These are phyloP conservation scores for Blattamonas nauphoetae DNA, from an alignment of 78 protist genomes.

Conservation along the genomic window DNA sequence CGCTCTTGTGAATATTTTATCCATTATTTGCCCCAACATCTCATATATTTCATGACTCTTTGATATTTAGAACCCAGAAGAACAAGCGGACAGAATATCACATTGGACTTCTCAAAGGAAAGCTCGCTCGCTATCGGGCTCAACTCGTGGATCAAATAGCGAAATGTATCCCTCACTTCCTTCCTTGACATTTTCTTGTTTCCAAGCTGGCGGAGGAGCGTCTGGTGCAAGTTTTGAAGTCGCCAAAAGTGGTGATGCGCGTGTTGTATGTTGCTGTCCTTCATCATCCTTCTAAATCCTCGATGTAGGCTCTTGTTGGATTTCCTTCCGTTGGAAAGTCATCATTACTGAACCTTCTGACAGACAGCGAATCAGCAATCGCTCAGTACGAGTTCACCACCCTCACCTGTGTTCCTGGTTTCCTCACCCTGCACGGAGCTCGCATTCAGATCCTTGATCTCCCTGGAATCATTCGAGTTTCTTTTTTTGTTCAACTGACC, in stretches of 20 bases:
- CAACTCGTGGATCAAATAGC: conserved; percentile 27
- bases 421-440: conserved; percentile 13
- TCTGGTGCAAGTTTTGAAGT: conserved; percentile 67
- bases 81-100: conserved; percentile 61
- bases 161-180: neutral
- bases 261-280: conserved; percentile 13
- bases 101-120: conserved; percentile 44
- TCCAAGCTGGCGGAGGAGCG: neutral
- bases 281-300: neutral
- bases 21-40: neutral
- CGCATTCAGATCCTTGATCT: conserved; percentile 59
- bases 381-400: conserved; percentile 80
- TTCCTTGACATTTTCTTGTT: neutral
- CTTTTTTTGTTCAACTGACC: neutral
- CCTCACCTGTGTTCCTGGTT: conserved; percentile 72
- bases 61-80: conserved; percentile 46
- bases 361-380: conserved; percentile 52
- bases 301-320: conserved; percentile 68
- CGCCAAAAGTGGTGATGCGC: conserved; percentile 57
- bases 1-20: neutral
- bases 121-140: conserved; percentile 37
- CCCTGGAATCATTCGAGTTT: conserved; percentile 71
- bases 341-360: conserved; percentile 40
- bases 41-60: neutral
- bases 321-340: conserved; percentile 70